Evolutionary conservation across 2,329 filamentous ascomycete genomes (phyloP), one percentile per base, ranked within the genome.

Genomic region (Aspergillus glaucus): DNA sequence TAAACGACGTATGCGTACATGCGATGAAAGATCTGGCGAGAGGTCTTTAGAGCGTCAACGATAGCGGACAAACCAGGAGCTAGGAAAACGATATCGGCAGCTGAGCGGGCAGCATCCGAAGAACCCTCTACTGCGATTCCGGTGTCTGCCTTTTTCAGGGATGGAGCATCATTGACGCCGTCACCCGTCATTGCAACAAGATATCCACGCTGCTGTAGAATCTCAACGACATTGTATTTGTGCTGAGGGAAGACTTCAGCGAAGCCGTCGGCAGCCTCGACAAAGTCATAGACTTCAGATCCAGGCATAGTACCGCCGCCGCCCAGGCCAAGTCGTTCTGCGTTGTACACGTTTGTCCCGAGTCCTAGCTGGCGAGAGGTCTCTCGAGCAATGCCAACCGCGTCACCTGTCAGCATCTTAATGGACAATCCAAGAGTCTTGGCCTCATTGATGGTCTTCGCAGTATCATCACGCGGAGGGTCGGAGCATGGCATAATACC

Each of bases 1-100:
- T 95, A 95, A 63, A 95, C 87, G 58, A 95, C 88, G 76, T 95
- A 95, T 51, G 89, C 87, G 75, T 95, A 93, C 89, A 95, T 95
- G 63, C 90, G 88, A 76, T 95, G 89, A 79, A 95, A 95, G 70
- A 95, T 95, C 71, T 94, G 89, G 63, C 90, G 87, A 28, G 88
- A 92, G 58, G 87, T 94, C 78, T 95, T 95, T 60, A 95, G 80
- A 52, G 89, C 88, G 68, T 94, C 88, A 62, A 95, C 94, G 70
- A 95, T 94, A 55, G 89, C 87, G 71, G 88, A 90, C 54, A 95
- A 84, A 77, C 89, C 90, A 48, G 89, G 88, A 60, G 87, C 88
- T 67, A 95, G 82, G 80, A 95, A 95, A 61, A 95, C 89, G 62
- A 95, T 95, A 73, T 95, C 90, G 64, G 90, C 88, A 59, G 89